A percentile compares a stretch with the other conserved stretches of the same genome.
Evolutionary conservation across 768 basidiomycete species (phyloP).

Genomic region (Leucogyrophana mollusca): DNA sequence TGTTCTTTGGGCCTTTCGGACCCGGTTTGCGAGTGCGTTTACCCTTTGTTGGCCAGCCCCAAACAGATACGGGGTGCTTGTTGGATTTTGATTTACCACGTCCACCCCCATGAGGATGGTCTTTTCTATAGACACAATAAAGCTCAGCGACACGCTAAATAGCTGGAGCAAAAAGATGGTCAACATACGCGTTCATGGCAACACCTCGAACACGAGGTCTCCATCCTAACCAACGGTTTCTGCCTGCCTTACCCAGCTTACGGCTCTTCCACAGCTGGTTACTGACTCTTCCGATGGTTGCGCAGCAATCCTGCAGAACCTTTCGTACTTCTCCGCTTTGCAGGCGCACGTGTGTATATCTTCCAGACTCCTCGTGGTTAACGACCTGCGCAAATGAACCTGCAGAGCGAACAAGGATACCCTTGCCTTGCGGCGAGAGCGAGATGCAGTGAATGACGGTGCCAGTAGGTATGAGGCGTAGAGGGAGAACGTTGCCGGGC

Average conservation of each 20-base stretch:
- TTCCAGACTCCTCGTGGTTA: slow-evolving; percentile 65
- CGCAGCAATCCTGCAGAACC: slow-evolving; percentile 76
- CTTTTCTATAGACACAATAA: slow-evolving; percentile 48
- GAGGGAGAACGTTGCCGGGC: slow-evolving; percentile 89
- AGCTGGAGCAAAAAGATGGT: slow-evolving; percentile 4
- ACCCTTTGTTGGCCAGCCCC: slow-evolving; percentile 92
- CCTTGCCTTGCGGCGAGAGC: slow-evolving; percentile 72
- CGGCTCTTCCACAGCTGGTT: slow-evolving; percentile 88
- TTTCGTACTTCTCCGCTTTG: slow-evolving; percentile 93
- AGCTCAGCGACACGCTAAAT: neutral
- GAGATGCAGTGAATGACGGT: slow-evolving; percentile 88
- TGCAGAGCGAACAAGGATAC: slow-evolving; percentile 84
- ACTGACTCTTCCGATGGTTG: slow-evolving; percentile 89
- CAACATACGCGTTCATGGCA: slow-evolving; percentile 90
- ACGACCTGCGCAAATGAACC: slow-evolving; percentile 85
- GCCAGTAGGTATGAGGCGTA: slow-evolving; percentile 88
- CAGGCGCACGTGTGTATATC: slow-evolving; percentile 80
- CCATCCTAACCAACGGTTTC: slow-evolving; percentile 82
- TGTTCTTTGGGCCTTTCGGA: slow-evolving; percentile 85
- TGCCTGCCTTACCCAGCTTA: slow-evolving; percentile 88
- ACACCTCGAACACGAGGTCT: slow-evolving; percentile 89
- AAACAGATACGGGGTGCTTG: slow-evolving; percentile 89
- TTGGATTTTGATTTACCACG: slow-evolving; percentile 97
- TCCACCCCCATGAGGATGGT: slow-evolving; percentile 97
- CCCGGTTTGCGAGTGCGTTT: slow-evolving; percentile 91